Conservation (phyloP, 2,329 filamentous ascomycete species). For the Colletotrichum caudatum region DNA sequence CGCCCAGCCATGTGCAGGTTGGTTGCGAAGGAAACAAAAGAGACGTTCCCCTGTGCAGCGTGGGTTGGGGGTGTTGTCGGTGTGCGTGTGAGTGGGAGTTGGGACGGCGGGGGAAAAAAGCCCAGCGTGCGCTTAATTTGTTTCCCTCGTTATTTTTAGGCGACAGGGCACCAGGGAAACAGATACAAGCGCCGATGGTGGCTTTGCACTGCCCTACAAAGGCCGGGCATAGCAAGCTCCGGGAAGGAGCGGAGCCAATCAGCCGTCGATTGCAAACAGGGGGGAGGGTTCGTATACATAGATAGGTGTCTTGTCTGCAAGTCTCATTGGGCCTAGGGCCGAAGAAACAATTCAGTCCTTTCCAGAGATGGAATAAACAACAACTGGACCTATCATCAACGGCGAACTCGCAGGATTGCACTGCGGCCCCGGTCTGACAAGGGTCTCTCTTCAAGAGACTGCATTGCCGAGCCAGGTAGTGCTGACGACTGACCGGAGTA, state of each 20-base stretch:
- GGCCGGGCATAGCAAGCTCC: conserved; percentile 7
- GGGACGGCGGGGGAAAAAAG: neutral
- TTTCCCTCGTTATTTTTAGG: conserved; percentile 37
- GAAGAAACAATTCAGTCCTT: conserved; percentile 5
- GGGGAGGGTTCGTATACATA: neutral
- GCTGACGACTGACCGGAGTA: conserved; percentile 21
- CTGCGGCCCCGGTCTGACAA: neutral
- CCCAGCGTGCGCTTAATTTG: conserved; percentile 1
- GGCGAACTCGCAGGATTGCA: neutral
- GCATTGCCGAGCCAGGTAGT: conserved; percentile 13
- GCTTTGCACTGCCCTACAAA: conserved; percentile 25
- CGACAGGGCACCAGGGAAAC: conserved; percentile 1
- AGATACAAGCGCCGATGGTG: conserved; percentile 28
- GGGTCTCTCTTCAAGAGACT: neutral
- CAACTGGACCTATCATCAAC: conserved; percentile 7
- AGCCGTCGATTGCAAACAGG: conserved; percentile 7
- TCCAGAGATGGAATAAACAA: neutral
- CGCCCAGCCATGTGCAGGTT: neutral
- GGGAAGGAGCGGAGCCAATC: conserved; percentile 21
- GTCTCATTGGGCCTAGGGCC: conserved; percentile 8
- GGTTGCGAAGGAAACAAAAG: neutral
- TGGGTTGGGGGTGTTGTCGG: conserved; percentile 1
- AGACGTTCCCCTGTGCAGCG: neutral
- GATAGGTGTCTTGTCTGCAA: conserved; percentile 1
- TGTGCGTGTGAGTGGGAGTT: conserved; percentile 4